phyloP scores from a whole-genome alignment of 306 rosid genomes.

The Citrullus amarus region DNA sequence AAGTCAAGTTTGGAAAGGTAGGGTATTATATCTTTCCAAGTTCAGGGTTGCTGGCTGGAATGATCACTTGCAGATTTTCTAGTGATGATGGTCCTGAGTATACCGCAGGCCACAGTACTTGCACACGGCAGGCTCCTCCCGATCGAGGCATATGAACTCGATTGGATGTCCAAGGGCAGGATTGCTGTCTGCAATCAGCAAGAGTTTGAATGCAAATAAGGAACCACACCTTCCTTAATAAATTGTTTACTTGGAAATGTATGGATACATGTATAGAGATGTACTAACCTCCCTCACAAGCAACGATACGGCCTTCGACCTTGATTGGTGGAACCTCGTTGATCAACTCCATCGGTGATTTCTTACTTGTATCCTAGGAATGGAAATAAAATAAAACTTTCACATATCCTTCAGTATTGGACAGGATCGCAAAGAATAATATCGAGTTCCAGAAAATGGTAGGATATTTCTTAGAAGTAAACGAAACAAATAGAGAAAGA shows the following conservation, averaged over 20 bases:
- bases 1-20: not conserved
- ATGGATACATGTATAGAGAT: not conserved
- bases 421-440: not conserved
- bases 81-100: slow-evolving; percentile 77
- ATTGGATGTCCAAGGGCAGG: slow-evolving; percentile 91
- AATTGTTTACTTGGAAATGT: not conserved
- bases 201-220: slow-evolving; percentile 4
- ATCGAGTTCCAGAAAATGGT: not conserved
- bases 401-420: not conserved
- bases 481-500: not conserved
- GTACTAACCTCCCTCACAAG: slow-evolving; percentile 85
- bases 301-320: slow-evolving; percentile 88
- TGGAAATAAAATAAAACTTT: slow-evolving; percentile 8
- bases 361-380: slow-evolving; percentile 69
- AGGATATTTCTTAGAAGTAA: not conserved
- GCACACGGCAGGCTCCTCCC: slow-evolving; percentile 69
- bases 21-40: not conserved
- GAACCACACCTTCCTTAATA: not conserved
- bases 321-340: slow-evolving; percentile 94
- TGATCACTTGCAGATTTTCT: slow-evolving; percentile 5
- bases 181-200: slow-evolving; percentile 47
- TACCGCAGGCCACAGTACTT: slow-evolving; percentile 83
- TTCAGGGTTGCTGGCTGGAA: not conserved
- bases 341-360: slow-evolving; percentile 96
- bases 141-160: slow-evolving; percentile 81